phyloP scores from a whole-genome alignment of 257 asterid species.

The Rhazya stricta region DNA sequence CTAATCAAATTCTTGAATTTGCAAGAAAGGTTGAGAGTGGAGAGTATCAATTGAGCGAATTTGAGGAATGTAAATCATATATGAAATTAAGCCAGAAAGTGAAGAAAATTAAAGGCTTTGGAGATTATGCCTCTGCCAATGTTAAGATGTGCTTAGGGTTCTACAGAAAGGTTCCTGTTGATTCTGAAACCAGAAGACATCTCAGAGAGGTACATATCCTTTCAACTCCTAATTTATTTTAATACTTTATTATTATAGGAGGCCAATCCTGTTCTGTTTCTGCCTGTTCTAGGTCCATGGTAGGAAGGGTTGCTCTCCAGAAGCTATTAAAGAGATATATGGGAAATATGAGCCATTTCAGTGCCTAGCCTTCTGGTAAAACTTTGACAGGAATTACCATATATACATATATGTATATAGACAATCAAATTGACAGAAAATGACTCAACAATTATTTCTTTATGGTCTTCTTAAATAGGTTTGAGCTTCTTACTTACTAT shows the following conservation, averaged over 20 bases:
- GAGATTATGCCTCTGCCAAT: constrained; percentile 20
- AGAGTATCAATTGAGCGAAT: constrained; percentile 11
- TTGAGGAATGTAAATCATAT: not conserved
- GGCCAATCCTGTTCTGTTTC: no score
- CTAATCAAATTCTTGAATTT: constrained; percentile 15
- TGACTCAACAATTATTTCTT: not conserved
- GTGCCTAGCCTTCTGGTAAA: constrained; percentile 51
- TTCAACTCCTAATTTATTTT: no score
- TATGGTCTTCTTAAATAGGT: not conserved
- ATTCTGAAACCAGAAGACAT: constrained; percentile 43
- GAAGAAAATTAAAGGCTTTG: constrained; percentile 21
- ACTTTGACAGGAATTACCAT: no score
- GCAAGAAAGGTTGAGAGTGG: constrained; percentile 27
- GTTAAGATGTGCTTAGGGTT: constrained; percentile 43
- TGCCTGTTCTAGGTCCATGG: constrained; percentile 43
- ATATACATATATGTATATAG: no score
- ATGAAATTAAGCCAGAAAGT: not conserved
- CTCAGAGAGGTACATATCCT: constrained; percentile 25
- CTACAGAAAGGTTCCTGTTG: constrained; percentile 35
- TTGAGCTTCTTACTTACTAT: not conserved
- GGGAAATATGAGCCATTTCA: constrained; percentile 45
- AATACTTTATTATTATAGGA: no score
- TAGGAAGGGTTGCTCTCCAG: not conserved
- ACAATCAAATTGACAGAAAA: no score
- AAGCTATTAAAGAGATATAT: constrained; percentile 26